Base-by-base conservation (phyloP, 2,329 filamentous ascomycete genomes). In the Colletotrichum sp. region DNA sequence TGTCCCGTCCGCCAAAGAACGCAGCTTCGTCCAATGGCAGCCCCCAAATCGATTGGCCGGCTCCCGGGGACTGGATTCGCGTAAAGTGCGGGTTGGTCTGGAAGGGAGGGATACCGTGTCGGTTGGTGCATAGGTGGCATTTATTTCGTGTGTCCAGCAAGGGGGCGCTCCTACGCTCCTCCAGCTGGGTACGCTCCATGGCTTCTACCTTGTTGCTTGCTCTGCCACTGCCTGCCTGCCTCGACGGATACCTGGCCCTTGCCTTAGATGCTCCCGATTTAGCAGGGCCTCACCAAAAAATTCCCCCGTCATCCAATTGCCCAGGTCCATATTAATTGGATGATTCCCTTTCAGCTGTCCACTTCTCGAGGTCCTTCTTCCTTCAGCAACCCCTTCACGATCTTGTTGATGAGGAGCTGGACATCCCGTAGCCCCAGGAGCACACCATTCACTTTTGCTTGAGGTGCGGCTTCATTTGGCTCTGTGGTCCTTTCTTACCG, bases 81-180 rank as follows among this genome's bases (percentile, higher is more conserved):
- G 73, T 75, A 69, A 69, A 75, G 73, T 73, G 70, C 65, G 59
- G 69, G 70, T 63, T 43, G 68, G 61, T 43, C 62, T 68, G 55
- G 56, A 75, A 75, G 73, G 73, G 67, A 71, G 69, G 74, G 59
- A 75, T 68, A 65, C 64, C 69, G 70, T 64, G 69, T 73, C 70
- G 65, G 58, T 76, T 76, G 68, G 74, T 76, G 74, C 74, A 76
- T 76, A 76, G 68, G 72, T 76, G 74, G 72, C 74, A 75, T 75
- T 76, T 76, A 76, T 64, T 70, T 71, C 71, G 71, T 65, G 71
- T 65, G 55, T 58, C 65, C 61, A 72, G 71, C 71, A 71, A 76
- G 73, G 73, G 73, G 69, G 69, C 43, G 70, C 48, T 68, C 43
- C 24, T 56, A 30, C 71, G 43, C 38, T 48, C 38, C 38, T 38